Evolutionary conservation across 129 eudicot species (phyloP), one percentile per base, ranked within the genome.

Genomic region (Arctium minus): DNA sequence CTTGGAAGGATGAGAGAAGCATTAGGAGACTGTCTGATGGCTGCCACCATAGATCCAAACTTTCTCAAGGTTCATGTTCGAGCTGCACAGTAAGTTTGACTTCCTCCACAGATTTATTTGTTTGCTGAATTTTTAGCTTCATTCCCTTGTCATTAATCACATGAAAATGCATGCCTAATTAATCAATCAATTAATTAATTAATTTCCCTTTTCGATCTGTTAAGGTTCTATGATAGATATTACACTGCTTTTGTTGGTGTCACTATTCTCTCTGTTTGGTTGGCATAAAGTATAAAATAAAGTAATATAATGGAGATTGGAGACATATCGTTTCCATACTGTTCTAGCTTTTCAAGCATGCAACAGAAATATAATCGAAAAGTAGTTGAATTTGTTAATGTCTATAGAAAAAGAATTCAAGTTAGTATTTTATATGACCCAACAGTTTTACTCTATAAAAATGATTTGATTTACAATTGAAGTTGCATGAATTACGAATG

Each of bases 1-100:
- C 91, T 88, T 75, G 97, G 99, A 80, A 96, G 90, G 78, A 79
- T 93, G 88, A 91, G 90, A 86, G 99, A 91, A 85, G 99, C 98
- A 44, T 83, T 96, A 50, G 85, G 81, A 79, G 99, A 96, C 72
- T 96, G 99, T 83, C 74, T 86, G 73, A 83, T 84, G 88, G 99
- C 99, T 78, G 87, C 95, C 86, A 82, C 86, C 39, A 77, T 96
- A 70, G 98, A 96, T 88, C 90, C 99, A 71, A 86, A 69, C 77
- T 96, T 93, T 86, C 86, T 91, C 69, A 89, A 83, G 88, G 99
- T 83, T 76, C 94, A 96, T 86, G 87, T 89, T 72, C 91, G 98
- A 79, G 94, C 98, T 85, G 99, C 98, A 71, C 93, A 91, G 99
- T 96, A 88, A 90, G 87, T 42, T 64, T 80, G 68, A 15, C 84